These are phyloP conservation scores for Scolecobasidium constrictum DNA, from an alignment of 2,329 filamentous ascomycete genomes.

Conservation along the genomic window DNA sequence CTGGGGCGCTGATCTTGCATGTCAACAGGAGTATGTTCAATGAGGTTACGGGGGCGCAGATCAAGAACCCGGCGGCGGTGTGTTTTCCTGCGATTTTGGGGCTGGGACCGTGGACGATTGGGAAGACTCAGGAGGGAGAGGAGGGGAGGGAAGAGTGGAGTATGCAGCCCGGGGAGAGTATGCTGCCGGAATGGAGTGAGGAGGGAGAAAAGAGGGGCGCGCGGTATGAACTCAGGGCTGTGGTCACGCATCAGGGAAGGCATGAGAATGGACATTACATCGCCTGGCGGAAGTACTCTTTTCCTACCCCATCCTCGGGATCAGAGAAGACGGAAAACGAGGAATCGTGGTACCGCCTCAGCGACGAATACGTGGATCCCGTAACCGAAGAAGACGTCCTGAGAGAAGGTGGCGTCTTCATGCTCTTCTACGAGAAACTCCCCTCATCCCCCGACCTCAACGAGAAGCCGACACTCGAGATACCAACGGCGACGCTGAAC, in stretches of 20 bases:
- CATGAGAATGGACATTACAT: slow-evolving; percentile 97
- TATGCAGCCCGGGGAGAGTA: slow-evolving; percentile 56
- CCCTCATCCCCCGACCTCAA: too few species aligned
- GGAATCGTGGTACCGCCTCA: slow-evolving; percentile 73
- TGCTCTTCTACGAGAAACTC: slow-evolving; percentile 81
- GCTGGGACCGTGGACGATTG: slow-evolving; percentile 75
- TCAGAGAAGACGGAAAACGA: slow-evolving; percentile 14
- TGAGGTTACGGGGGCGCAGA: slow-evolving; percentile 64
- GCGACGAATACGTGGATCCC: slow-evolving; percentile 72
- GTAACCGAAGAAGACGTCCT: slow-evolving; percentile 66
- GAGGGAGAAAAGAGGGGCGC: slow-evolving; percentile 23
- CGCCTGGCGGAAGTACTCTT: slow-evolving; percentile 66
- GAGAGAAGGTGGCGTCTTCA: slow-evolving; percentile 75
- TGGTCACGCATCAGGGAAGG: slow-evolving; percentile 78
- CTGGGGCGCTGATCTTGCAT: slow-evolving; percentile 72
- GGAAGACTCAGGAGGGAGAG: slow-evolving; percentile 25
- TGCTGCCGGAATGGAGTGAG: slow-evolving; percentile 47
- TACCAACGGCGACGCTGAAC: background rate
- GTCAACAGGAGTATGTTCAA: slow-evolving; percentile 90
- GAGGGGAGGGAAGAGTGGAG: slow-evolving; percentile 43
- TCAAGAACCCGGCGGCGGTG: slow-evolving; percentile 75
- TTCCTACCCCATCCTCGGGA: slow-evolving; percentile 8
- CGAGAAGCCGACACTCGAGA: too few species aligned
- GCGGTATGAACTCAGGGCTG: slow-evolving; percentile 66
- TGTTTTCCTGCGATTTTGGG: slow-evolving; percentile 65